Conservation (phyloP, 106 monocot genomes). For the Hemerocallis citrina region DNA sequence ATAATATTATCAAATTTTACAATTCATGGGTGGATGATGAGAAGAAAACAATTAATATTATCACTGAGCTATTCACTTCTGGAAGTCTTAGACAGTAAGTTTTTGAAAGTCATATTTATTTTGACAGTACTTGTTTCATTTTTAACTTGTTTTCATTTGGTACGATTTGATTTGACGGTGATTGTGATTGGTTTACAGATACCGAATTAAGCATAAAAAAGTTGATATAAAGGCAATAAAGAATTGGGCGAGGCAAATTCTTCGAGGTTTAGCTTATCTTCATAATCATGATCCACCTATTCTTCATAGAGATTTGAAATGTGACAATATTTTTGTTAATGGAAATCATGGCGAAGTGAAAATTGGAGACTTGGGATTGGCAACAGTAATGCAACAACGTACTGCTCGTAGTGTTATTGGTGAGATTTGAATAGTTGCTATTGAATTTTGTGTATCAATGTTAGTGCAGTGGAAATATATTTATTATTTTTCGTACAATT, state of each 20-base stretch:
- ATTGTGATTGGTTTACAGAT: conserved; percentile 29
- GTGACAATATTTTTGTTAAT: conserved; percentile 93
- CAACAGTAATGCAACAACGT: conserved; percentile 52
- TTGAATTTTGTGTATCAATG: neutral
- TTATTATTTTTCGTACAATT: neutral
- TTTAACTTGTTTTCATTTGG: neutral
- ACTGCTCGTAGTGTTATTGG: conserved; percentile 73
- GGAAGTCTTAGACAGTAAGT: conserved; percentile 70
- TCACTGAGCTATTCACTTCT: conserved; percentile 72
- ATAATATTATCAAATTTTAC: conserved; percentile 64
- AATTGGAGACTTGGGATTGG: conserved; percentile 88
- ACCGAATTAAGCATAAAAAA: conserved; percentile 62
- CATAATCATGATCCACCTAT: conserved; percentile 73
- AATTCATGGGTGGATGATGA: conserved; percentile 65
- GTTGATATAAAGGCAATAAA: conserved; percentile 87
- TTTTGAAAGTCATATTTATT: neutral
- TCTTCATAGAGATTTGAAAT: conserved; percentile 87
- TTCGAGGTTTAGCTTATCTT: conserved; percentile 64
- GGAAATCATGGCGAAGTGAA: conserved; percentile 90
- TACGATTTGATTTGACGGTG: neutral
- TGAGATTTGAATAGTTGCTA: conserved; percentile 11
- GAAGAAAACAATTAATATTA: conserved; percentile 64
- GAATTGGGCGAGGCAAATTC: conserved; percentile 83
- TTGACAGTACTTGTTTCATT: neutral
- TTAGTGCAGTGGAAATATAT: too few species aligned